Base-by-base conservation (phyloP, 2,329 filamentous ascomycete genomes). In the Claviceps capensis region DNA sequence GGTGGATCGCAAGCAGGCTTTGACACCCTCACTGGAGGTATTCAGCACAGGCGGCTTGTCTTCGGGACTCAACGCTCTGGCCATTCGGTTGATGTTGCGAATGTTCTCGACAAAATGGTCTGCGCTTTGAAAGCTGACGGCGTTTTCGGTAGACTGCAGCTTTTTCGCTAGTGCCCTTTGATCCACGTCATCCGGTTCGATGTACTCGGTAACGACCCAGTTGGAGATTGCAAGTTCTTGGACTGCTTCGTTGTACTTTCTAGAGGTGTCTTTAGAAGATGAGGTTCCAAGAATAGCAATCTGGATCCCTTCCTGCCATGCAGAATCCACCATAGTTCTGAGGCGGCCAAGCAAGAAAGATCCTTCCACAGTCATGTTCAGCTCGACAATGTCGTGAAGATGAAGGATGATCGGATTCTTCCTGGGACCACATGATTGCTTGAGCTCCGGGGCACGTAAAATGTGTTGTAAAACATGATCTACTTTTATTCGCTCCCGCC, bases 241-340 rank as follows among this genome's bases (percentile, higher is more conserved):
- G 14, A 71, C 62, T 53, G 62, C 72, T 23, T 58, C 64, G 46
- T 66, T 61, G 51, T 75, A 75, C 49, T 69, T 64, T 19, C 66
- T 69, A 19, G 68, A 70, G 13, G 66, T 74, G 16, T 77, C 72
- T 17, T 77, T 71, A 14, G 73, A 75, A 23, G 82, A 73, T 1
- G 85, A 84, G 5, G 86, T 88, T n/a, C 90, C 93, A 36, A 97
- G 69, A 17, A 96, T 75, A 52, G 90, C 76, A 49, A 95, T 77
- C 54, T 78, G 79, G 58, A 82, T 77, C 4, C 89, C 89, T 41
- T 79, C 75, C 51, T 77, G 75, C 73, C 90, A 85, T 53, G 83
- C 76, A 54, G 79, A 77, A 59, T 90, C 83, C 26, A 95, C 79
- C 6, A 85, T 73, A 47, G 79, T 76, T 50, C 86, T 81, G 13